Evolutionary conservation across 2,329 filamentous ascomycete species (phyloP).

Genomic region (Sporothrix brasiliensis): DNA sequence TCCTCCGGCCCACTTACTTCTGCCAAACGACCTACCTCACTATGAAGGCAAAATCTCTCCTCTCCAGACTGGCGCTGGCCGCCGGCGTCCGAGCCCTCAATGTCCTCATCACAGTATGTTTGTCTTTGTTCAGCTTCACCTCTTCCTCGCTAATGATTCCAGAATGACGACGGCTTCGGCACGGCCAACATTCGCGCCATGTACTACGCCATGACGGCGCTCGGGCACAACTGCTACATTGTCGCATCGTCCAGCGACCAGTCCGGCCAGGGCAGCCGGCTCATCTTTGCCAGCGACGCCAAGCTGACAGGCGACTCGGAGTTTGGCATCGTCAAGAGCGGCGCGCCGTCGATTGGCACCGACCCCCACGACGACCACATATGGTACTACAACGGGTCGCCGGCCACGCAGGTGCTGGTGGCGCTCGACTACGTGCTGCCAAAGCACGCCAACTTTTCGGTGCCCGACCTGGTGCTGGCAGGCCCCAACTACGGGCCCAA

Average conservation of each 20-base stretch:
- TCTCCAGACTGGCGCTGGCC: conserved; percentile 15
- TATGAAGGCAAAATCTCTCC: conserved; percentile 16
- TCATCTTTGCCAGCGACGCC: conserved; percentile 49
- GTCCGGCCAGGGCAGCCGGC: conserved; percentile 50
- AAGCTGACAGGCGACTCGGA: conserved; percentile 49
- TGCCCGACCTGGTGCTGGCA: conserved; percentile 57
- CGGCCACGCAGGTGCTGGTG: conserved; percentile 58
- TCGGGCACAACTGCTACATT: conserved; percentile 61
- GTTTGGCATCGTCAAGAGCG: conserved; percentile 51
- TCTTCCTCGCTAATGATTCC: neutral
- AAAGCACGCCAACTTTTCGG: conserved; percentile 50
- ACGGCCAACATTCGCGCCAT: conserved; percentile 48
- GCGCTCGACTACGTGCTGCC: conserved; percentile 60
- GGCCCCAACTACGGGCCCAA: conserved; percentile 62
- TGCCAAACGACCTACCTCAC: neutral
- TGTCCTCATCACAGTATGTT: conserved; percentile 31
- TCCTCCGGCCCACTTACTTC: no score
- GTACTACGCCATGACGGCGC: conserved; percentile 52
- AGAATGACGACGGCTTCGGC: conserved; percentile 48
- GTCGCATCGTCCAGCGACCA: conserved; percentile 49
- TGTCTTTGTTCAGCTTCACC: neutral
- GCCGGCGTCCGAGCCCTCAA: conserved; percentile 28
- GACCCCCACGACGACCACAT: conserved; percentile 58
- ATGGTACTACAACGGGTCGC: conserved; percentile 65
- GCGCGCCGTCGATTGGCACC: conserved; percentile 53